A percentile compares a stretch with the other conserved stretches of the same genome.
These are phyloP conservation scores for Saccharomyces jurei DNA, from an alignment of 805 yeast species.

Conservation along the genomic window DNA sequence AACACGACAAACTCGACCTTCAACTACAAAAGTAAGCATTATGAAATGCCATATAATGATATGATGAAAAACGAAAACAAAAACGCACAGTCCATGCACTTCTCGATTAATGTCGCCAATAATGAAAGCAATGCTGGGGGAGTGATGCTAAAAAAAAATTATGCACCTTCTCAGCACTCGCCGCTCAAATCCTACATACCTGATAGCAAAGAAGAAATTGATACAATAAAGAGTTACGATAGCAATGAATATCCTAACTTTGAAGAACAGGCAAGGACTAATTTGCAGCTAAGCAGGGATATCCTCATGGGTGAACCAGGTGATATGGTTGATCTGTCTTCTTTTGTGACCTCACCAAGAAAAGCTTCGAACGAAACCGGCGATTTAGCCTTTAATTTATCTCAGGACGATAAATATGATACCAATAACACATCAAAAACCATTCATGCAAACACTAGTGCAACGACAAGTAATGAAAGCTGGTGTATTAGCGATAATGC, in stretches of 20 bases:
- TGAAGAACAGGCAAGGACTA: not conserved
- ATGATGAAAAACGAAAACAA: not conserved
- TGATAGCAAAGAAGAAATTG: not conserved
- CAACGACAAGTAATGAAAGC: not conserved
- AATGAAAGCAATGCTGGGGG: not conserved
- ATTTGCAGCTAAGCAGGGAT: conserved; percentile 8
- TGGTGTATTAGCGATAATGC: not conserved
- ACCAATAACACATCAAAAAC: not conserved
- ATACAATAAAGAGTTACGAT: not conserved
- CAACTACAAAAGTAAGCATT: conserved; percentile 32
- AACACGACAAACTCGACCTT: conserved; percentile 19
- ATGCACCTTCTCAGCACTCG: not conserved
- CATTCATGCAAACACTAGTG: not conserved
- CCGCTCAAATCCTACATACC: not conserved
- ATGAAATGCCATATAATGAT: conserved; percentile 28
- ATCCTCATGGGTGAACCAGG: conserved; percentile 29
- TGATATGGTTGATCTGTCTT: conserved; percentile 25
- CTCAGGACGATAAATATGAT: not conserved
- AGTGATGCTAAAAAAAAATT: not conserved
- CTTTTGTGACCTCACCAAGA: not conserved
- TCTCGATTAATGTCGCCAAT: not conserved
- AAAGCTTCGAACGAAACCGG: conserved; percentile 1
- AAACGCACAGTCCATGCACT: not conserved
- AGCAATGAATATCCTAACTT: not conserved
- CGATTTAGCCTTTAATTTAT: not conserved